These are phyloP conservation scores for Kwoniella sp. DNA, from an alignment of 768 basidiomycete genomes.

Conservation along the genomic window DNA sequence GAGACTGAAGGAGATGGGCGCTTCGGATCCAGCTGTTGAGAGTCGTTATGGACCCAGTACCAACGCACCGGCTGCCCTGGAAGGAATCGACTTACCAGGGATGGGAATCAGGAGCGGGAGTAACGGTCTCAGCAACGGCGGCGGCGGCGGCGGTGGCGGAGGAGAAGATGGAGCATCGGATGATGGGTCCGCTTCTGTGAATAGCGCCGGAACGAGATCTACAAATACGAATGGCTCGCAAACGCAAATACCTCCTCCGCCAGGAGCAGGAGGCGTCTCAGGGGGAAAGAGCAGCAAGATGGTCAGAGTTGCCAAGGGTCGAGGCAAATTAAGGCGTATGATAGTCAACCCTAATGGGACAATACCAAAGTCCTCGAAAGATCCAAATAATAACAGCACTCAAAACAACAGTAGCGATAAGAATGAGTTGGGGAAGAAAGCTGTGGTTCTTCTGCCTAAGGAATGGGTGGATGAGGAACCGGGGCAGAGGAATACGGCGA, in stretches of 20 bases:
- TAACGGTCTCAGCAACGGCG: too few relatives aligned
- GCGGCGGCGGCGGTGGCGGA: too few relatives aligned
- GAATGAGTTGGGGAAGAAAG: conserved; percentile 28
- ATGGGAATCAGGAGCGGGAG: too few relatives aligned
- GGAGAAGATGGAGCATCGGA: conserved; percentile 18
- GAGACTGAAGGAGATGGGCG: conserved; percentile 55
- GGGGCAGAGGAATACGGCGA: conserved; percentile 50
- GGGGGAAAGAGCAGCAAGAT: conserved; percentile 26
- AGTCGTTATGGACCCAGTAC: conserved; percentile 46
- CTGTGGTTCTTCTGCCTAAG: conserved; percentile 46
- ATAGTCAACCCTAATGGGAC: conserved; percentile 29
- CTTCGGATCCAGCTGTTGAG: conserved; percentile 51
- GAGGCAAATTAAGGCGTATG: conserved; percentile 38
- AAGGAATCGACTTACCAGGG: conserved; percentile 39
- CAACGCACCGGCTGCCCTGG: conserved; percentile 40
- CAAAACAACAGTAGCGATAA: neutral
- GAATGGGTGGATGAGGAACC: conserved; percentile 50
- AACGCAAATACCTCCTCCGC: neutral
- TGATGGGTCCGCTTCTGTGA: conserved; percentile 12
- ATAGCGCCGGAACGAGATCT: neutral
- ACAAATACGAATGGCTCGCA: neutral
- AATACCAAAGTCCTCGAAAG: conserved; percentile 15
- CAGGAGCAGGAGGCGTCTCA: conserved; percentile 6
- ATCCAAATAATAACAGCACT: conserved; percentile 19
- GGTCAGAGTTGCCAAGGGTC: conserved; percentile 39